Conservation (phyloP, 768 basidiomycete species). For the Tricholoma bakamatsutake region DNA sequence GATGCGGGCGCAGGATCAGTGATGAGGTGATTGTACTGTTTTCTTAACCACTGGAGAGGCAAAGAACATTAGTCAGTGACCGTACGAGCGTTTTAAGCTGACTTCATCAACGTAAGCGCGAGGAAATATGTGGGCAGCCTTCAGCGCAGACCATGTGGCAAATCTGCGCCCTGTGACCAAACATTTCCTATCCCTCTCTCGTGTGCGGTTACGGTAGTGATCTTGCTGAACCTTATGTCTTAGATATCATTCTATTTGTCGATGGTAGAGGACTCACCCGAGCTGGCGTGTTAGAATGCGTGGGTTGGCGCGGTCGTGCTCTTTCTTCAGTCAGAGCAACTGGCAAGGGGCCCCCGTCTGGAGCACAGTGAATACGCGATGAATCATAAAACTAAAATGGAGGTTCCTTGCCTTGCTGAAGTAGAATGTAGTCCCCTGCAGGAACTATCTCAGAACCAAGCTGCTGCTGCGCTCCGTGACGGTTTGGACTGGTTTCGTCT, state of each 20-base stretch:
- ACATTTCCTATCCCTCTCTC: slow-evolving; percentile 12
- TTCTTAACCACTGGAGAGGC: slow-evolving; percentile 9
- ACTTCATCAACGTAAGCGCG: slow-evolving; percentile 3
- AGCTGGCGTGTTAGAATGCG: slow-evolving; percentile 8
- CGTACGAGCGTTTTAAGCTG: not conserved
- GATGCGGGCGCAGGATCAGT: slow-evolving; percentile 9
- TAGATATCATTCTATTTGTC: not conserved
- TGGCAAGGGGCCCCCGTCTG: slow-evolving; percentile 6
- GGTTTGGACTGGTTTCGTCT: slow-evolving; percentile 5
- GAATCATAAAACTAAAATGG: not conserved
- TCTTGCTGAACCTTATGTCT: slow-evolving; percentile 4
- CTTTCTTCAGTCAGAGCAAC: slow-evolving; percentile 7
- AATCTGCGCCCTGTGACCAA: slow-evolving; percentile 9
- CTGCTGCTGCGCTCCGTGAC: slow-evolving; percentile 4
- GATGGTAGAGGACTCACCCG: slow-evolving; percentile 6
- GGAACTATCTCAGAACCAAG: slow-evolving; percentile 6
- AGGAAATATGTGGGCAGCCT: slow-evolving; percentile 11
- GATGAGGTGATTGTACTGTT: slow-evolving; percentile 11
- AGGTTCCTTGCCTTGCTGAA: slow-evolving; percentile 8
- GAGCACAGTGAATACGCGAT: slow-evolving; percentile 1
- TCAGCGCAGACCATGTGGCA: slow-evolving; percentile 8
- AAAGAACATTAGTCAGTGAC: not conserved
- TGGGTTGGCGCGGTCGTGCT: slow-evolving; percentile 12
- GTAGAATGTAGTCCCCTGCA: slow-evolving; percentile 11
- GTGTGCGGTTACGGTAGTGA: slow-evolving; percentile 10